phyloP scores from a whole-genome alignment of 345 rosid genomes.

The Melaleuca quinquenervia region DNA sequence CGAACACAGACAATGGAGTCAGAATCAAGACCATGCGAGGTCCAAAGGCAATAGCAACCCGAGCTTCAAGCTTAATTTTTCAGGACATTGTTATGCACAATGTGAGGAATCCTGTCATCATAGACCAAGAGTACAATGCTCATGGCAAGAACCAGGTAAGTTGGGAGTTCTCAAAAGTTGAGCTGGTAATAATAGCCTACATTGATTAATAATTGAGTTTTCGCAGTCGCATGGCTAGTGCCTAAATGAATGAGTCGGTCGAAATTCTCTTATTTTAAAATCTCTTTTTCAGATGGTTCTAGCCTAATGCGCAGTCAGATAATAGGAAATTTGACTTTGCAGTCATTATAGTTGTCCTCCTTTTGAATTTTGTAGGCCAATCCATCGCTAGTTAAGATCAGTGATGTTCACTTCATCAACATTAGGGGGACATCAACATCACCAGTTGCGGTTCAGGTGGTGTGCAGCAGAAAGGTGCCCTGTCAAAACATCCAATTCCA shows the following conservation, averaged over 20 bases:
- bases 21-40: conserved; percentile 56
- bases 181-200: neutral
- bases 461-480: conserved; percentile 39
- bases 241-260: neutral
- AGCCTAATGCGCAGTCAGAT: neutral
- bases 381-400: conserved; percentile 38
- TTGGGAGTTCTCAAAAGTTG: neutral
- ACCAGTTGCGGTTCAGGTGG: conserved; percentile 20
- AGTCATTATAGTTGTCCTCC: too few species aligned
- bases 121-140: conserved; percentile 43
- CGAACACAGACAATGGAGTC: conserved; percentile 43
- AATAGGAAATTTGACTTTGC: neutral
- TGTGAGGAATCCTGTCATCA: conserved; percentile 57
- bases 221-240: neutral
- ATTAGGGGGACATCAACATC: conserved; percentile 33
- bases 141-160: conserved; percentile 2
- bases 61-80: conserved; percentile 31
- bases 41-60: conserved; percentile 31
- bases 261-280: neutral
- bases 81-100: conserved; percentile 31
- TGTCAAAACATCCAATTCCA: conserved; percentile 25
- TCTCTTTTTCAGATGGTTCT: neutral
- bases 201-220: neutral
- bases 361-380: conserved; percentile 8
- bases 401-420: conserved; percentile 26